Percentiles rank a stretch among this genome's conserved stretches.
Evolutionary conservation across 352 stramenopile genomes (phyloP).

Genomic region (Aphanomyces invadans): DNA sequence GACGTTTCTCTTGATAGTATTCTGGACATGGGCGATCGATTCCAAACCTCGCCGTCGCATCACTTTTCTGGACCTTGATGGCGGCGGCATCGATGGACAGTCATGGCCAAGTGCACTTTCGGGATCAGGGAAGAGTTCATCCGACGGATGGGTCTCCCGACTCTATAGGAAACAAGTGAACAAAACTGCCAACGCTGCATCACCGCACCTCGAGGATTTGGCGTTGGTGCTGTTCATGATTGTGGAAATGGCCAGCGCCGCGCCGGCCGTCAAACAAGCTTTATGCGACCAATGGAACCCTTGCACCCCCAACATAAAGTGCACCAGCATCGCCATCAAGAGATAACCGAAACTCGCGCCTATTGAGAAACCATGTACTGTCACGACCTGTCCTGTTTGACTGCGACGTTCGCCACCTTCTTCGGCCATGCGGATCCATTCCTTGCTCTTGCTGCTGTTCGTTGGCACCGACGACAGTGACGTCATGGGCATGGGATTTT

Average conservation of each 20-base stretch:
- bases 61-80: too few relatives aligned
- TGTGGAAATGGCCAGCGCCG: constrained; percentile 70
- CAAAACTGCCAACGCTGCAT: background rate
- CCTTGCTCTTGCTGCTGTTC: constrained; percentile 6
- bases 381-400: too few relatives aligned
- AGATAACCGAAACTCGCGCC: constrained; percentile 70
- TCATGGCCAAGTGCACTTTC: constrained; percentile 70
- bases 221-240: constrained; percentile 60
- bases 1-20: too few relatives aligned
- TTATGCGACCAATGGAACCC: constrained; percentile 83
- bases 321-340: constrained; percentile 77
- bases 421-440: constrained; percentile 67
- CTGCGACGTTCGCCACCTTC: too few relatives aligned
- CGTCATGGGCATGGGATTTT: constrained; percentile 23
- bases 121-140: constrained; percentile 41
- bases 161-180: background rate
- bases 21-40: too few relatives aligned
- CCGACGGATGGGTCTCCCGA: background rate
- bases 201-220: constrained; percentile 3
- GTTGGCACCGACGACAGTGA: background rate
- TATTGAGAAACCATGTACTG: background rate
- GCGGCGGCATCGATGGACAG: constrained; percentile 56
- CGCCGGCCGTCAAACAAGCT: constrained; percentile 71
- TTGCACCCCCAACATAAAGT: constrained; percentile 73
- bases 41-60: too few relatives aligned